Percentiles rank a stretch among this genome's conserved stretches.
Conservation (phyloP, 1,284 basidiomycete species). For the Neolentinus lepideus region DNA sequence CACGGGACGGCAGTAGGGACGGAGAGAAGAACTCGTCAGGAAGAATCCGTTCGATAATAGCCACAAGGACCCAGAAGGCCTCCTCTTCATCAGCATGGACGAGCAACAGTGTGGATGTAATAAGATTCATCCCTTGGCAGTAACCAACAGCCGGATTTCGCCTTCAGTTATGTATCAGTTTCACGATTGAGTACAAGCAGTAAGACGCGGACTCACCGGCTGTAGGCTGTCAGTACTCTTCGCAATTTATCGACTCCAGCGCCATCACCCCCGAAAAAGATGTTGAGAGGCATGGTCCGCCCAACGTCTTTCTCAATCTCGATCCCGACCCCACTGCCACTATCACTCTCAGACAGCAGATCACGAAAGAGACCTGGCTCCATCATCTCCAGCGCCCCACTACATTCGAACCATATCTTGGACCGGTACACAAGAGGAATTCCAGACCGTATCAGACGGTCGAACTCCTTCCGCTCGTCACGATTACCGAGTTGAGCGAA, state of each 20-base stretch:
- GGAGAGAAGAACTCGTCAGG: slow-evolving; percentile 83
- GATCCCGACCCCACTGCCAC: slow-evolving; percentile 48
- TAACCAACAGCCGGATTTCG: slow-evolving; percentile 84
- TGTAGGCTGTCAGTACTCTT: slow-evolving; percentile 86
- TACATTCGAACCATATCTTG: slow-evolving; percentile 91
- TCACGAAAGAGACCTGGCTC: slow-evolving; percentile 92
- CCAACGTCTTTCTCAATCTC: slow-evolving; percentile 98
- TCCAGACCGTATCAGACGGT: slow-evolving; percentile 73
- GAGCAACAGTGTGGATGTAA: slow-evolving; percentile 89
- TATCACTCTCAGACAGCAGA: slow-evolving; percentile 50
- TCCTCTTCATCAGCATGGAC: slow-evolving; percentile 94
- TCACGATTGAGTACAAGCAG: slow-evolving; percentile 1
- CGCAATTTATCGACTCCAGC: slow-evolving; percentile 90
- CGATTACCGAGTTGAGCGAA: slow-evolving; percentile 84
- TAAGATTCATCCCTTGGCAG: slow-evolving; percentile 92
- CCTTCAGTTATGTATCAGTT: slow-evolving; percentile 26
- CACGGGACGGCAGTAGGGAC: slow-evolving; percentile 80
- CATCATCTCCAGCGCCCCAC: slow-evolving; percentile 83
- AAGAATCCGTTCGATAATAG: slow-evolving; percentile 82
- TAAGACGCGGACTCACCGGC: slow-evolving; percentile 50
- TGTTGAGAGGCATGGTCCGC: slow-evolving; percentile 90
- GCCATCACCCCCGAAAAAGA: slow-evolving; percentile 95
- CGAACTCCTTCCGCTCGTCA: slow-evolving; percentile 78
- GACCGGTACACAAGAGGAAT: slow-evolving; percentile 86
- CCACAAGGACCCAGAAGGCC: slow-evolving; percentile 92